Evolutionary conservation across 352 stramenopile species (phyloP).

Genomic region (Phytophthora agathidicida): DNA sequence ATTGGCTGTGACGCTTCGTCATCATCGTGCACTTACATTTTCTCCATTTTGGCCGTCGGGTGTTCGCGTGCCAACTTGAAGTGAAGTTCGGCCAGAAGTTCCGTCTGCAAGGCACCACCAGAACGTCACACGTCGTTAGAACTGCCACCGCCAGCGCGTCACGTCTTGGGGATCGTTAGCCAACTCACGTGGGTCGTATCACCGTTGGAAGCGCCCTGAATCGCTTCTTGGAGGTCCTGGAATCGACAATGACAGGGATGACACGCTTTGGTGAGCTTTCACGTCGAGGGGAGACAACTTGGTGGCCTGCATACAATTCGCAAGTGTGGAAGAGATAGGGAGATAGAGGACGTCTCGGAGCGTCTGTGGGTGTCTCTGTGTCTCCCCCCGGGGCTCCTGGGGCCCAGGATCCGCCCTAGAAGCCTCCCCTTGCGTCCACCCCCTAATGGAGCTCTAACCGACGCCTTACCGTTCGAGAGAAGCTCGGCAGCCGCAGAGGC

Average conservation of each 20-base stretch:
- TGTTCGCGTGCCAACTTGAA: slow-evolving; percentile 83
- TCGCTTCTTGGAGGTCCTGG: slow-evolving; percentile 71
- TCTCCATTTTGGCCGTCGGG: slow-evolving; percentile 74
- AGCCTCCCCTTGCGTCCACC: neutral
- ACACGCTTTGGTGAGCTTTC: slow-evolving; percentile 25
- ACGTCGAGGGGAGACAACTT: neutral
- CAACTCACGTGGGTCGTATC: slow-evolving; percentile 53
- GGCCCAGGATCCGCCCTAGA: slow-evolving; percentile 10
- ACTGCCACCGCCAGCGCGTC: neutral
- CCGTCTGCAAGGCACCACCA: slow-evolving; percentile 45
- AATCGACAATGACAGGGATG: slow-evolving; percentile 19
- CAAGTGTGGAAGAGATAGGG: slow-evolving; percentile 23
- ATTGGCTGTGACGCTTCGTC: slow-evolving; percentile 10
- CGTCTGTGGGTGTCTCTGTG: neutral
- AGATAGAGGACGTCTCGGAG: slow-evolving; percentile 7
- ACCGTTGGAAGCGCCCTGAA: slow-evolving; percentile 50
- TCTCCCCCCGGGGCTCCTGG: slow-evolving; percentile 6
- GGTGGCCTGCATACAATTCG: slow-evolving; percentile 36
- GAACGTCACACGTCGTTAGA: slow-evolving; percentile 20
- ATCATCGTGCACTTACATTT: slow-evolving; percentile 57
- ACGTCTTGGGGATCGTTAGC: neutral
- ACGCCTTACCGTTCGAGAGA: slow-evolving; percentile 74
- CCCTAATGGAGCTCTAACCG: neutral
- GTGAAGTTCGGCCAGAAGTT: slow-evolving; percentile 79
- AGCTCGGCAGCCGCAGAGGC: slow-evolving; percentile 70